A percentile compares a stretch with the other conserved stretches of the same genome.
Conservation (phyloP, 192 early-diverging fungal species). For the Backusella parvicylindrica region DNA sequence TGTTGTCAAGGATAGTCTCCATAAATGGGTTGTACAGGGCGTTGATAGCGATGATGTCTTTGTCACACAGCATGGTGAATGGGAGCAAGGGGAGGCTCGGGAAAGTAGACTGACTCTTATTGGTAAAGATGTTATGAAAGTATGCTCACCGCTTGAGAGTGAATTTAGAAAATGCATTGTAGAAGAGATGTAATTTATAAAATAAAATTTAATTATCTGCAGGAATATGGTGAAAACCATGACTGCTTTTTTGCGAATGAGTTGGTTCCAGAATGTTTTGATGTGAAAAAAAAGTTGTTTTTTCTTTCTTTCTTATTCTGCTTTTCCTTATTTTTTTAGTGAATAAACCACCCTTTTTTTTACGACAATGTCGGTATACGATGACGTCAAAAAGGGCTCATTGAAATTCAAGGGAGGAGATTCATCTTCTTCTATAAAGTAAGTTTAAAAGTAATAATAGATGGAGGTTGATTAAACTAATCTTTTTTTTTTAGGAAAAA, state of each 20-base stretch:
- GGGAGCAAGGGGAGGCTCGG: conserved; percentile 16
- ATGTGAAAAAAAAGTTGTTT: no score
- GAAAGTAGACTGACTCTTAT: conserved; percentile 23
- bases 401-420: conserved; percentile 62
- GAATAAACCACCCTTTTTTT: not conserved
- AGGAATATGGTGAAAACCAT: not conserved
- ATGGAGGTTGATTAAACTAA: not conserved
- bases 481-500: conserved; percentile 41
- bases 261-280: not conserved
- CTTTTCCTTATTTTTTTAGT: not conserved
- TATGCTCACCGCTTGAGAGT: not conserved
- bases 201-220: no score
- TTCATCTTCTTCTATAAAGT: conserved; percentile 48
- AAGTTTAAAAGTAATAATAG: conserved; percentile 12
- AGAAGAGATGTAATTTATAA: not conserved
- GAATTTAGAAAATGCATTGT: conserved; percentile 17
- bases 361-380: conserved; percentile 37
- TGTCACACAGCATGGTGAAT: conserved; percentile 6
- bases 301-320: not conserved
- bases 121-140: conserved; percentile 16
- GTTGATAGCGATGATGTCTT: conserved; percentile 21
- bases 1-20: conserved; percentile 17
- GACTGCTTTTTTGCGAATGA: not conserved
- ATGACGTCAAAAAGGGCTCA: conserved; percentile 52
- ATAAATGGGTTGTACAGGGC: conserved; percentile 36